phyloP scores from a whole-genome alignment of 768 basidiomycete species.

The Hygrocybe coccinea region DNA sequence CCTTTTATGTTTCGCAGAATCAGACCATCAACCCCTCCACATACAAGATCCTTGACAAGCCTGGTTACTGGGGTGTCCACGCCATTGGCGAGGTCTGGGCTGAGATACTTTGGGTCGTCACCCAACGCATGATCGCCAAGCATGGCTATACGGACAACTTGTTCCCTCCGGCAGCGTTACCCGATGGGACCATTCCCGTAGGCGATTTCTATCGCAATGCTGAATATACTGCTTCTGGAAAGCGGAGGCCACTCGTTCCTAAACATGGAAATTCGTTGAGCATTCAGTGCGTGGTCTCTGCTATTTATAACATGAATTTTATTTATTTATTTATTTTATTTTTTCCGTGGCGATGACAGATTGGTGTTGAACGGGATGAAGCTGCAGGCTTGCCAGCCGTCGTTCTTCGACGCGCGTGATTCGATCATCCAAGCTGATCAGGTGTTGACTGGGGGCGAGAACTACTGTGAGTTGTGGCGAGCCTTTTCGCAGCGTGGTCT shows the following conservation, averaged over 20 bases:
- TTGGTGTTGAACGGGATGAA: constrained; percentile 92
- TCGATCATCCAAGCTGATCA: constrained; percentile 90
- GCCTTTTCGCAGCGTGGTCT: constrained; percentile 81
- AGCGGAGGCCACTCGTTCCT: constrained; percentile 65
- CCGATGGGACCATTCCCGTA: constrained; percentile 57
- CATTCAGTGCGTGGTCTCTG: constrained; percentile 48
- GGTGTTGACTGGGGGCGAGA: constrained; percentile 88
- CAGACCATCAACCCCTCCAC: constrained; percentile 77
- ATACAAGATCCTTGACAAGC: constrained; percentile 92
- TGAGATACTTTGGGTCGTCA: constrained; percentile 77
- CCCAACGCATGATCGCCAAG: constrained; percentile 68
- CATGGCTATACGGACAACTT: constrained; percentile 76
- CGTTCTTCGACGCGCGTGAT: constrained; percentile 85
- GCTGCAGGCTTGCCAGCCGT: constrained; percentile 85
- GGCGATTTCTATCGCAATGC: constrained; percentile 70
- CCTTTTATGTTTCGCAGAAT: constrained; percentile 34
- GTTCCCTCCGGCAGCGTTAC: constrained; percentile 71
- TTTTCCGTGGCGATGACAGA: constrained; percentile 26
- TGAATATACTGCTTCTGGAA: constrained; percentile 24
- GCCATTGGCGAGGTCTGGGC: constrained; percentile 97
- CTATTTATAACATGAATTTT: too few relatives aligned
- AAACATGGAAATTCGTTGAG: constrained; percentile 88
- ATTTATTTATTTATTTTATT: too few relatives aligned
- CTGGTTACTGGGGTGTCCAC: constrained; percentile 91
- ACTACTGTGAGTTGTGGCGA: constrained; percentile 81